phyloP scores from a whole-genome alignment of 2,329 filamentous ascomycete species.

The Aspergillus pseudoviridinutans region DNA sequence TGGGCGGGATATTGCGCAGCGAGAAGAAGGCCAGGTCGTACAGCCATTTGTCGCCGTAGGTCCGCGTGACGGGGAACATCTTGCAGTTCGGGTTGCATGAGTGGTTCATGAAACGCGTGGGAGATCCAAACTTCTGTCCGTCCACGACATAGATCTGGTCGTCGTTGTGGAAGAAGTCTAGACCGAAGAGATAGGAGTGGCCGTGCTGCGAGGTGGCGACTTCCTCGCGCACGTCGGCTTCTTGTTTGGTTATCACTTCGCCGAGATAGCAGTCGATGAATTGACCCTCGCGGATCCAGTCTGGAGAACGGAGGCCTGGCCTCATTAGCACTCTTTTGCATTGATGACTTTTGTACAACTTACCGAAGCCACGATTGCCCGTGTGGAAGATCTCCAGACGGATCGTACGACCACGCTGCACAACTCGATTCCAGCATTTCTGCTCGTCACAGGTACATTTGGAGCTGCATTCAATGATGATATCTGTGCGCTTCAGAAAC shows the following conservation, averaged over 20 bases:
- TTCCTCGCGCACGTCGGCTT: slow-evolving; percentile 37
- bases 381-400: slow-evolving; percentile 43
- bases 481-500: slow-evolving; percentile 30
- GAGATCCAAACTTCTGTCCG: slow-evolving; percentile 39
- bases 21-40: slow-evolving; percentile 49
- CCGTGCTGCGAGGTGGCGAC: slow-evolving; percentile 19
- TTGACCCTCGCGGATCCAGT: slow-evolving; percentile 38
- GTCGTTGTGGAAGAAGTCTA: slow-evolving; percentile 36
- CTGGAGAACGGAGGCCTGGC: slow-evolving; percentile 37
- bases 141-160: slow-evolving; percentile 40
- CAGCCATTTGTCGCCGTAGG: slow-evolving; percentile 37
- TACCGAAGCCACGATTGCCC: slow-evolving; percentile 39
- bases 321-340: background rate
- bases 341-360: background rate
- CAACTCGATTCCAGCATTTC: slow-evolving; percentile 41
- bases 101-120: slow-evolving; percentile 47
- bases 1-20: slow-evolving; percentile 36
- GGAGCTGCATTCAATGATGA: slow-evolving; percentile 41
- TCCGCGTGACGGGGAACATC: slow-evolving; percentile 41
- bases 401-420: slow-evolving; percentile 38
- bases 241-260: slow-evolving; percentile 38
- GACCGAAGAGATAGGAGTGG: slow-evolving; percentile 41
- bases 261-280: slow-evolving; percentile 46
- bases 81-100: slow-evolving; percentile 47
- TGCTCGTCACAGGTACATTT: slow-evolving; percentile 31